Percentiles rank a stretch among this genome's conserved stretches.
phyloP scores from a whole-genome alignment of 352 stramenopile genomes.

The Phytophthora kernoviae region DNA sequence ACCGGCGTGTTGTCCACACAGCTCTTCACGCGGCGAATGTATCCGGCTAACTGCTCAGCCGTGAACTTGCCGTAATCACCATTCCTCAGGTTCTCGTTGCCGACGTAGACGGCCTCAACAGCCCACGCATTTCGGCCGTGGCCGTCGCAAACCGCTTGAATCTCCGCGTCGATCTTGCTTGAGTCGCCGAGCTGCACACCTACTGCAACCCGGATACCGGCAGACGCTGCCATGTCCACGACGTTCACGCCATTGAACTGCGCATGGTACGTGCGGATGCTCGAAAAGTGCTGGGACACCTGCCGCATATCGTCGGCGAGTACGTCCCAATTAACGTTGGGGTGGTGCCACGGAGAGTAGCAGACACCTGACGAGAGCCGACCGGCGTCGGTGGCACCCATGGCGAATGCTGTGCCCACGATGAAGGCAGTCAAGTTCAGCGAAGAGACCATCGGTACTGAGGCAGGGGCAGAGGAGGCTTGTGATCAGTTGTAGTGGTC shows the following conservation, averaged over 20 bases:
- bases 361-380: slow-evolving; percentile 36
- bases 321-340: slow-evolving; percentile 28
- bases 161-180: slow-evolving; percentile 38
- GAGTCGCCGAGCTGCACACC: slow-evolving; percentile 57
- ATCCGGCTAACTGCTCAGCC: slow-evolving; percentile 35
- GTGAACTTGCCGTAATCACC: slow-evolving; percentile 38
- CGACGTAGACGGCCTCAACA: slow-evolving; percentile 68
- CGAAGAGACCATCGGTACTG: background rate
- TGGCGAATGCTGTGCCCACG: slow-evolving; percentile 1
- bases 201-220: slow-evolving; percentile 56
- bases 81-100: slow-evolving; percentile 70
- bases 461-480: background rate
- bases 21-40: slow-evolving; percentile 54
- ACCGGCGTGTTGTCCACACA: slow-evolving; percentile 53
- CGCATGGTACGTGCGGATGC: slow-evolving; percentile 72
- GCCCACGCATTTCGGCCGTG: slow-evolving; percentile 30
- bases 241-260: slow-evolving; percentile 53
- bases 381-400: slow-evolving; percentile 1
- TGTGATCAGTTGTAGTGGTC: slow-evolving; percentile 1
- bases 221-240: slow-evolving; percentile 41
- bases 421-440: background rate
- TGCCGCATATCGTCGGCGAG: slow-evolving; percentile 37
- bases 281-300: slow-evolving; percentile 48
- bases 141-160: slow-evolving; percentile 57
- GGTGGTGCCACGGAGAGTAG: slow-evolving; percentile 65